Conservation (phyloP, 352 stramenopile species). For the Phytopythium vexans region DNA sequence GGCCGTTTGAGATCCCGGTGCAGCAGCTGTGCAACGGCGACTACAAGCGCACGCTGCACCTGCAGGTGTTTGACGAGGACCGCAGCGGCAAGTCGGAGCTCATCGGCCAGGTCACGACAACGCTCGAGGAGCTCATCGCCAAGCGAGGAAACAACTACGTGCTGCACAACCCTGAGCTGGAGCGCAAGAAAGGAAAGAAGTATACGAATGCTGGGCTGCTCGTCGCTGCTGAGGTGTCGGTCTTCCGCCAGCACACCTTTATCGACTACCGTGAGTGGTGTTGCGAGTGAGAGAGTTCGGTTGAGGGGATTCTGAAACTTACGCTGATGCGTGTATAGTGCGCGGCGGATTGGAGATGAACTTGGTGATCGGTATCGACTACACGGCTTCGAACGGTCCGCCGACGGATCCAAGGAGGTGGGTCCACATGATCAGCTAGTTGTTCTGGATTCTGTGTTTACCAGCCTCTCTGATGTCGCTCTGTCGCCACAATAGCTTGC, state of each 20-base stretch:
- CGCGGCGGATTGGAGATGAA: constrained; percentile 87
- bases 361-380: constrained; percentile 71
- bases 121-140: constrained; percentile 53
- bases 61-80: constrained; percentile 87
- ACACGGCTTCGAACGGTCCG: constrained; percentile 67
- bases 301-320: neutral
- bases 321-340: constrained; percentile 22
- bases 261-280: constrained; percentile 51
- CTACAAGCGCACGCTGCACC: constrained; percentile 50
- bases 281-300: neutral
- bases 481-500: constrained; percentile 32
- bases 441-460: neutral
- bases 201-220: constrained; percentile 64
- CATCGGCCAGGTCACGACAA: constrained; percentile 64
- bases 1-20: constrained; percentile 43
- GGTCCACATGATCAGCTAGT: neutral
- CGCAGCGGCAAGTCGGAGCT: constrained; percentile 54
- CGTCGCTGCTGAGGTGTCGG: constrained; percentile 26
- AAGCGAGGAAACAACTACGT: constrained; percentile 49
- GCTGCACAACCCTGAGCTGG: constrained; percentile 52
- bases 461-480: neutral
- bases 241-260: constrained; percentile 50
- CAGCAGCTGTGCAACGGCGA: constrained; percentile 81
- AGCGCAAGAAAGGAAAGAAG: constrained; percentile 68
- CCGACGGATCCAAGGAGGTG: constrained; percentile 43